Evolutionary conservation across 768 basidiomycete species (phyloP).

Genomic region (Tricholoma matsutake): DNA sequence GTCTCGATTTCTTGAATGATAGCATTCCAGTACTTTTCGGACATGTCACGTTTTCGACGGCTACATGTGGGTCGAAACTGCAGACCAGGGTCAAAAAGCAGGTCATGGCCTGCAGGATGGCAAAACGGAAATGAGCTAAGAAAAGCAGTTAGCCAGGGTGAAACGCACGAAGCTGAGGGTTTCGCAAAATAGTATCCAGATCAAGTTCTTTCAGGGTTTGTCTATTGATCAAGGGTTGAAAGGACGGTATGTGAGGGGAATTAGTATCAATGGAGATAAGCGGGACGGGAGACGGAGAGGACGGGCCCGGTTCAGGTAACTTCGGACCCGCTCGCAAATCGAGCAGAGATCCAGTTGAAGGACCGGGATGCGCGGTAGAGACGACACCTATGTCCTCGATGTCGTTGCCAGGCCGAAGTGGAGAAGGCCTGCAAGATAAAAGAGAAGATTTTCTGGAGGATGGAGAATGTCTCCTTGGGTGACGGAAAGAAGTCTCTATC

Average conservation of each 20-base stretch:
- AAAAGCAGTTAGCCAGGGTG: slow-evolving; percentile 15
- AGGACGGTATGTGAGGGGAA: slow-evolving; percentile 61
- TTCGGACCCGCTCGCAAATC: slow-evolving; percentile 26
- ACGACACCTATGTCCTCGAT: slow-evolving; percentile 47
- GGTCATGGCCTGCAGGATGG: slow-evolving; percentile 66
- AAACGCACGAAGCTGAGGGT: slow-evolving; percentile 85
- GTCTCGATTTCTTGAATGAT: slow-evolving; percentile 72
- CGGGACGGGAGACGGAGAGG: slow-evolving; percentile 24
- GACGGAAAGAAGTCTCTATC: slow-evolving; percentile 23
- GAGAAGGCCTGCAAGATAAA: slow-evolving; percentile 16
- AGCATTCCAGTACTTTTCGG: slow-evolving; percentile 85
- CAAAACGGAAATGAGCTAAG: slow-evolving; percentile 5
- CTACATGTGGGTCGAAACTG: slow-evolving; percentile 80
- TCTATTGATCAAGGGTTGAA: slow-evolving; percentile 76
- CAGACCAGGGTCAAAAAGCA: slow-evolving; percentile 82
- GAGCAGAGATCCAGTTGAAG: slow-evolving; percentile 43
- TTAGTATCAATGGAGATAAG: slow-evolving; percentile 40
- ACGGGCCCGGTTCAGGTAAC: slow-evolving; percentile 25
- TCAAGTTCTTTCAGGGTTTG: slow-evolving; percentile 84
- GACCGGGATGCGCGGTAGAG: slow-evolving; percentile 39
- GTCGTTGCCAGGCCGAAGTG: slow-evolving; percentile 36
- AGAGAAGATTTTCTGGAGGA: slow-evolving; percentile 15
- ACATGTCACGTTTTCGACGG: slow-evolving; percentile 65
- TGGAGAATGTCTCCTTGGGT: slow-evolving; percentile 15
- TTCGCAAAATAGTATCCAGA: slow-evolving; percentile 79